Conservation (phyloP, 345 rosid genomes). For the Arabidopsis arenosa region DNA sequence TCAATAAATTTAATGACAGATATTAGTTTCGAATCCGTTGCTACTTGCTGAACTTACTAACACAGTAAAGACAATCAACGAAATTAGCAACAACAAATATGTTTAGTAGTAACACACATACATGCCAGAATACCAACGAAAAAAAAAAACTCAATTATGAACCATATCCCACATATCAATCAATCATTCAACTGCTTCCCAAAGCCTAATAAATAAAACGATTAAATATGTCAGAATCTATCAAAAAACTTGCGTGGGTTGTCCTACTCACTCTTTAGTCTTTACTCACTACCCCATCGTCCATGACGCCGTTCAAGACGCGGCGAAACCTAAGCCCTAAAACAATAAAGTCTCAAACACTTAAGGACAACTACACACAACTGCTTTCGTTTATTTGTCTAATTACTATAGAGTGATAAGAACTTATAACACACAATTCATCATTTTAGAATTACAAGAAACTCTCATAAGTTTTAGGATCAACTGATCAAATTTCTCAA, state of each 20-base stretch:
- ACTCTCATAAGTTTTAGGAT: not conserved
- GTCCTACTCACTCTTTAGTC: not conserved
- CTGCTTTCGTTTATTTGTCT: not conserved
- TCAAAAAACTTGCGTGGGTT: not conserved
- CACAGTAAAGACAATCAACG: not conserved
- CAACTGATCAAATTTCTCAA: not conserved
- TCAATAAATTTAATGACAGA: too few relatives aligned
- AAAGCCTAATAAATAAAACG: conserved; percentile 12
- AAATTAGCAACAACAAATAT: not conserved
- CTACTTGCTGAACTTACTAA: not conserved
- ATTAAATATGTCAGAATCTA: conserved; percentile 20
- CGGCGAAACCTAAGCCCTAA: conserved; percentile 18
- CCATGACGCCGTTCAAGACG: conserved; percentile 24
- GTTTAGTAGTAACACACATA: not conserved
- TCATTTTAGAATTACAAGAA: not conserved
- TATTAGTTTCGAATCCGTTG: not conserved
- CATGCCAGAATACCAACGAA: not conserved
- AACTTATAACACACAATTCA: not conserved
- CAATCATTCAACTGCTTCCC: conserved; percentile 24
- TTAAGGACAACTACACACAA: not conserved
- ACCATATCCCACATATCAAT: conserved; percentile 9
- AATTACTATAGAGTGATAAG: not conserved
- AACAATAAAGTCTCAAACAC: not conserved
- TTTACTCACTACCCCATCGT: conserved; percentile 4
- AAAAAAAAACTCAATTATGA: not conserved